Conservation (phyloP, 2,329 filamentous ascomycete genomes). For the Penicillium sp. region DNA sequence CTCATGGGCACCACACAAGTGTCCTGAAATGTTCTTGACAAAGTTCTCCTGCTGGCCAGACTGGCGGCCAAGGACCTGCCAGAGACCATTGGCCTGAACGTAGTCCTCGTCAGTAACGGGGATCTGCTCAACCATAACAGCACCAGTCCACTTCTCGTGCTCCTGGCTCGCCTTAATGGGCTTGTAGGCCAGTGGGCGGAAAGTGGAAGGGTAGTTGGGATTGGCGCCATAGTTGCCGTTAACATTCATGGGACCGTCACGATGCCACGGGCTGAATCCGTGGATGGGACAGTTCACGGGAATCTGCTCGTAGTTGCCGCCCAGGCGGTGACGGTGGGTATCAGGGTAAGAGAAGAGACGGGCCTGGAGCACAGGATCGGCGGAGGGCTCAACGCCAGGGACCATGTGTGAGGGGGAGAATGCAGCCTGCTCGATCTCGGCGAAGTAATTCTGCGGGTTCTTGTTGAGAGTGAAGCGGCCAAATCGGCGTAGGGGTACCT, state of each 20-base stretch:
- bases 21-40: conserved; percentile 58
- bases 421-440: conserved; percentile 69
- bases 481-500: conserved; percentile 61
- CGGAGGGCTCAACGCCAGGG: conserved; percentile 67
- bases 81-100: conserved; percentile 45
- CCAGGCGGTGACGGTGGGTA: conserved; percentile 63
- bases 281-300: conserved; percentile 59
- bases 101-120: conserved; percentile 47
- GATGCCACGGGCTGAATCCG: conserved; percentile 65
- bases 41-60: conserved; percentile 63
- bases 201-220: conserved; percentile 53
- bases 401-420: conserved; percentile 68
- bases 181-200: conserved; percentile 38
- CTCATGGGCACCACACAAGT: conserved; percentile 55
- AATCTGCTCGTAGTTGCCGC: conserved; percentile 64
- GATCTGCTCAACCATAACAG: conserved; percentile 40
- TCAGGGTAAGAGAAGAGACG: conserved; percentile 72
- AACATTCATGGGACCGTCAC: conserved; percentile 70
- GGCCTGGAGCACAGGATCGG: conserved; percentile 68
- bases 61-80: conserved; percentile 44
- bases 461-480: conserved; percentile 64
- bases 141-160: conserved; percentile 46
- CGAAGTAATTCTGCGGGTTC: conserved; percentile 67
- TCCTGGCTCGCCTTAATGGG: conserved; percentile 44
- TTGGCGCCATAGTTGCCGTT: conserved; percentile 63